Conservation (phyloP, 1,284 basidiomycete species). For the Pseudomicrostroma phylloplanum region DNA sequence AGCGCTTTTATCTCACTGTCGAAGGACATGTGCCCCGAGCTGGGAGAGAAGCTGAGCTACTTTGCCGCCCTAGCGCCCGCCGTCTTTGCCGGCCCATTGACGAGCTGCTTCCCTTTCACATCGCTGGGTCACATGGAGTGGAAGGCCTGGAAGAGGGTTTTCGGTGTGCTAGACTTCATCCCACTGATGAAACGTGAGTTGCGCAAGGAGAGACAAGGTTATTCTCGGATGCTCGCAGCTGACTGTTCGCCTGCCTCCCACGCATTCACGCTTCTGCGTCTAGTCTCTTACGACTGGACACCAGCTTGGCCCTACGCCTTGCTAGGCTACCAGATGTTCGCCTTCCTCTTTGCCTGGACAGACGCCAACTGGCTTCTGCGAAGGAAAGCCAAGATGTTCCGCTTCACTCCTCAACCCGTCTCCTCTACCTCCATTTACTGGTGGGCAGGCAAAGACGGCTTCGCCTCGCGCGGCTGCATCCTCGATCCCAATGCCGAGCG, state of each 20-base stretch:
- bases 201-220: background rate
- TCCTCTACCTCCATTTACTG: constrained; percentile 57
- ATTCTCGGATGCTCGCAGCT: background rate
- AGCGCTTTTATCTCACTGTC: constrained; percentile 51
- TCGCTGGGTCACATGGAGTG: constrained; percentile 52
- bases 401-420: constrained; percentile 62
- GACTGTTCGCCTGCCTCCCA: background rate
- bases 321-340: constrained; percentile 58
- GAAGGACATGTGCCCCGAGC: constrained; percentile 58
- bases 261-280: background rate
- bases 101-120: constrained; percentile 59
- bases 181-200: constrained; percentile 58
- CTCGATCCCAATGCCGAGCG: constrained; percentile 56
- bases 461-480: constrained; percentile 59
- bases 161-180: constrained; percentile 62
- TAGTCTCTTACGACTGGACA: constrained; percentile 57
- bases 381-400: constrained; percentile 62
- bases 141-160: constrained; percentile 58
- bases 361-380: constrained; percentile 59
- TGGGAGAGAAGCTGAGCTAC: constrained; percentile 58
- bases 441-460: constrained; percentile 61
- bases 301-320: constrained; percentile 54
- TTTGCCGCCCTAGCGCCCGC: constrained; percentile 62
- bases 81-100: constrained; percentile 61
- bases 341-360: constrained; percentile 61